Evolutionary conservation across 2,329 filamentous ascomycete genomes (phyloP).

Genomic region (Fusarium sterilihyphosum): DNA sequence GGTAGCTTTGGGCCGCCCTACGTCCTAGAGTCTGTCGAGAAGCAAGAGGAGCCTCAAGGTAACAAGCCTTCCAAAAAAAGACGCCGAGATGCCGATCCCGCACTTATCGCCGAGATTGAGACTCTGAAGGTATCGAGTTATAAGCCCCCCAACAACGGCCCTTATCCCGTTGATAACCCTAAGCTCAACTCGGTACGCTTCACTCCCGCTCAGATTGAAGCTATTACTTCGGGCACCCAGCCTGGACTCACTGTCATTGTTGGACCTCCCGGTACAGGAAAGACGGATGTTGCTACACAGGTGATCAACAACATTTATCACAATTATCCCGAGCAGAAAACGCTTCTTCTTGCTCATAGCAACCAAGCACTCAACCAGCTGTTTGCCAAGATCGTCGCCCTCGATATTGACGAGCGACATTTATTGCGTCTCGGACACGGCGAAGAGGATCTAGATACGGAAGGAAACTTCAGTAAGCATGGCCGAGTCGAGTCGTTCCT

Average conservation of each 20-base stretch:
- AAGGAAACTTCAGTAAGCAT: constrained; percentile 90
- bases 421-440: constrained; percentile 92
- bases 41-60: constrained; percentile 59
- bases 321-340: constrained; percentile 93
- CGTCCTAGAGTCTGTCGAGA: constrained; percentile 75
- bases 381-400: constrained; percentile 95
- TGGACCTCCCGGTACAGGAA: constrained; percentile 94
- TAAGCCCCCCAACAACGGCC: constrained; percentile 86
- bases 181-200: constrained; percentile 88
- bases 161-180: constrained; percentile 85
- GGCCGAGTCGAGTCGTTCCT: constrained; percentile 95
- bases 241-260: constrained; percentile 94
- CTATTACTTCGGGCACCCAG: constrained; percentile 92
- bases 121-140: constrained; percentile 88
- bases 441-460: constrained; percentile 90
- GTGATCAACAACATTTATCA: constrained; percentile 99
- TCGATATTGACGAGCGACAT: constrained; percentile 96
- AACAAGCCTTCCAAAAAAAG: constrained; percentile 84
- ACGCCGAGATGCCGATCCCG: constrained; percentile 78
- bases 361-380: constrained; percentile 98
- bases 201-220: constrained; percentile 89
- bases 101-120: constrained; percentile 69
- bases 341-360: constrained; percentile 92
- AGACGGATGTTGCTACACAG: constrained; percentile 98
- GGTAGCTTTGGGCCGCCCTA: constrained; percentile 89